A percentile compares a stretch with the other conserved stretches of the same genome.
Conservation (phyloP, 2,329 filamentous ascomycete genomes). For the Paramyrothecium sp. region DNA sequence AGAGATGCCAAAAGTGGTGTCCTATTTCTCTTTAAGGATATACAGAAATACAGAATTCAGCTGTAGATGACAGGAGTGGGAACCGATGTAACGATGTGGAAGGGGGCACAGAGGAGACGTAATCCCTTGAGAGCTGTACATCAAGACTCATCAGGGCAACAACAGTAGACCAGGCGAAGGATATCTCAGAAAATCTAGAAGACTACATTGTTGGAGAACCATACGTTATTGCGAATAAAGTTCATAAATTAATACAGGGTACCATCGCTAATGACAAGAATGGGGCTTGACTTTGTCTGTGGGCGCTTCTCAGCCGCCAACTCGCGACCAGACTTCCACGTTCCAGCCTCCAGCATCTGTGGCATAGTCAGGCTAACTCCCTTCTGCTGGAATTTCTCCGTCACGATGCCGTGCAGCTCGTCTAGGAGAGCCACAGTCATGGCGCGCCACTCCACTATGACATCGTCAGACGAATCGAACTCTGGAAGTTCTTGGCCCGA, state of each 20-base stretch:
- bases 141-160: too few species aligned
- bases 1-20: too few species aligned
- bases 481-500: conserved; percentile 44
- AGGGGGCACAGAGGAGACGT: too few species aligned
- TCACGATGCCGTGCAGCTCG: conserved; percentile 41
- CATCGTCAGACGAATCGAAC: conserved; percentile 54
- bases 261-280: conserved; percentile 78
- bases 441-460: conserved; percentile 60
- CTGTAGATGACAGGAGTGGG: too few species aligned
- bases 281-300: conserved; percentile 78
- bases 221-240: neutral
- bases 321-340: conserved; percentile 70
- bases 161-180: too few species aligned
- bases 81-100: too few species aligned
- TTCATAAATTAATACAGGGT: conserved; percentile 64
- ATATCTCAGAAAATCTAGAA: too few species aligned
- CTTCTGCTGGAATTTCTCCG: conserved; percentile 28
- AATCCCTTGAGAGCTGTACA: too few species aligned
- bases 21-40: too few species aligned
- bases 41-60: too few species aligned
- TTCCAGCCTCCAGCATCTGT: conserved; percentile 52
- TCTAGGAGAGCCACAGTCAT: conserved; percentile 58
- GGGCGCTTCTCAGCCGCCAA: conserved; percentile 76
- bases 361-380: conserved; percentile 40
- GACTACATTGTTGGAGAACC: too few species aligned